Evolutionary conservation across 805 yeast genomes (phyloP).

Genomic region (Trichomonascus vanleenenianus): DNA sequence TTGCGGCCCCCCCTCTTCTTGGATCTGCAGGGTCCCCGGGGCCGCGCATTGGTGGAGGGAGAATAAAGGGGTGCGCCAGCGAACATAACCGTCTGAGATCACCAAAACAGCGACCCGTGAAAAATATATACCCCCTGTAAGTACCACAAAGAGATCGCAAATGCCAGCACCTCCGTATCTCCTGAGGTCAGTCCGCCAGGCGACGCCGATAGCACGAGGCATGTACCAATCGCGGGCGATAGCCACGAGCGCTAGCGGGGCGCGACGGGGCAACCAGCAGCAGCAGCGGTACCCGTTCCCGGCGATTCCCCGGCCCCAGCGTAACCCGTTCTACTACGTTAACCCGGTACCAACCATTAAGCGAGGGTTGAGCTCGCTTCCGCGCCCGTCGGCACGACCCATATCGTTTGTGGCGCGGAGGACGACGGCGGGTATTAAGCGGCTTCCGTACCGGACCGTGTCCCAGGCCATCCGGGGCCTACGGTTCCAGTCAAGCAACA

Average conservation of each 20-base stretch:
- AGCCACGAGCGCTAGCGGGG: not conserved
- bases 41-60: not conserved
- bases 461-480: slow-evolving; percentile 4
- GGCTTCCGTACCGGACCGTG: slow-evolving; percentile 4
- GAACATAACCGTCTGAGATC: too few relatives aligned
- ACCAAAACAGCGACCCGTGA: not conserved
- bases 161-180: slow-evolving; percentile 13
- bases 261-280: not conserved
- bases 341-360: slow-evolving; percentile 19
- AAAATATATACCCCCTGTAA: not conserved
- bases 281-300: slow-evolving; percentile 16
- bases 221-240: not conserved
- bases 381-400: slow-evolving; percentile 2
- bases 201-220: not conserved
- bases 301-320: slow-evolving; percentile 19
- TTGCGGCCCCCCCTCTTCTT: too few relatives aligned
- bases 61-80: too few relatives aligned
- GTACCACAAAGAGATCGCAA: not conserved
- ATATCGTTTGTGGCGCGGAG: slow-evolving; percentile 3
- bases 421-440: slow-evolving; percentile 3
- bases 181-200: not conserved
- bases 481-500: not conserved
- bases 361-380: slow-evolving; percentile 14
- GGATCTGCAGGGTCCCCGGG: too few relatives aligned
- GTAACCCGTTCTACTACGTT: slow-evolving; percentile 17